These are phyloP conservation scores for Hysterangium stoloniferum DNA, from an alignment of 768 basidiomycete genomes.

Conservation along the genomic window DNA sequence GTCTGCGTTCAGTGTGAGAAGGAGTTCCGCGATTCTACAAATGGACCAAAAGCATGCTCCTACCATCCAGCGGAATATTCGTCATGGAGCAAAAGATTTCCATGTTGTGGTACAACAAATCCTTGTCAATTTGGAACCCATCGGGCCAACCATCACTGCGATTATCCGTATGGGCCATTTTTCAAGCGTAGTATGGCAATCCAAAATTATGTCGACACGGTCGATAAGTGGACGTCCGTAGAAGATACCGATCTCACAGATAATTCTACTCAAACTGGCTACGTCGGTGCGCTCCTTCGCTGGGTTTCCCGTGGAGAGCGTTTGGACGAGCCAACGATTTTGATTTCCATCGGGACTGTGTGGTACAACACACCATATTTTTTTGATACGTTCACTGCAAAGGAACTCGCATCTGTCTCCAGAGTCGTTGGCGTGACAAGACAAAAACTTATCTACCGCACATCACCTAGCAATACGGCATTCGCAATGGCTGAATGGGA, in stretches of 20 bases:
- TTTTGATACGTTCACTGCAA: constrained; percentile 31
- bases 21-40: constrained; percentile 28
- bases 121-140: constrained; percentile 31
- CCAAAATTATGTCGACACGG: constrained; percentile 28
- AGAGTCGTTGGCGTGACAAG: constrained; percentile 28
- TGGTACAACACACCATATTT: constrained; percentile 29
- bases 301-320: constrained; percentile 29
- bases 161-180: constrained; percentile 34
- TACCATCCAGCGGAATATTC: constrained; percentile 31
- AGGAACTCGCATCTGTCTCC: constrained; percentile 27
- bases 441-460: constrained; percentile 30
- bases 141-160: constrained; percentile 33
- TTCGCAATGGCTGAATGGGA: constrained; percentile 36
- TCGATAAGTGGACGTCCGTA: constrained; percentile 26
- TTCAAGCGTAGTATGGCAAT: constrained; percentile 27
- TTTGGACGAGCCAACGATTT: constrained; percentile 28
- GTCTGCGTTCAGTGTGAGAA: constrained; percentile 33
- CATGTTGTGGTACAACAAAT: constrained; percentile 29
- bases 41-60: constrained; percentile 32
- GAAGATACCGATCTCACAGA: constrained; percentile 32
- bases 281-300: constrained; percentile 26
- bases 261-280: constrained; percentile 23
- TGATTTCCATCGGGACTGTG: constrained; percentile 29
- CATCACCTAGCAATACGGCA: constrained; percentile 25
- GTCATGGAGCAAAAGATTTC: constrained; percentile 28